Base-by-base conservation (phyloP, 176 grass and related monocot species). In the Zea luxurians region DNA sequence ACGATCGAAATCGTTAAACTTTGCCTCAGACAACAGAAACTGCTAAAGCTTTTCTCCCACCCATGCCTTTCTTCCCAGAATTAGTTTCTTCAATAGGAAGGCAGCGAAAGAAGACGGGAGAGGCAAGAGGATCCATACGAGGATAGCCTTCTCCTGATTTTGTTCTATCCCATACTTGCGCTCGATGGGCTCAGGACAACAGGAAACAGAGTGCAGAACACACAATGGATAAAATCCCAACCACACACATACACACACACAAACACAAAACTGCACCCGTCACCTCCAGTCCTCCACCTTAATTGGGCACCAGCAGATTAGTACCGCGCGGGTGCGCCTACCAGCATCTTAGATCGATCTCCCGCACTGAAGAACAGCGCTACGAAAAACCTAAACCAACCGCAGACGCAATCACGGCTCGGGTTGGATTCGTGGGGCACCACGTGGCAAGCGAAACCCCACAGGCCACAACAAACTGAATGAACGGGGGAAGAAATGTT, bases 291-390 rank as follows among this genome's bases (percentile, higher is more conserved):
- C 13, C 4, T 15, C 6, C 52, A 7, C 16, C 37, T 6, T 11
- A 67, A 67, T 78, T 62, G 57, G 20, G 36, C 16, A 54, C 48
- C 49, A 6, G 17, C 2, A 15, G 8, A 4, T 10, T 49, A n/a
- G 6, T 6, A 52, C 13, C 0, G n/a, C 4, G 54, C 53, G 6
- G 54, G 38, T 1, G 40, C 54, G 7, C 46, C 16, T 12, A 38
- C 61, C 37, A 34, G 66, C 44, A 64, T 64, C 75, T 5, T 38
- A 35, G 75, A 65, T 77, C 45, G 45, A 76, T 17, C 57, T 64
- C 46, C 8, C 60, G 16, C 44, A 16, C 61, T 20, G 61, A 78
- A 65, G 61, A 65, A 50, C 3, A 65, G 5, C 15, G 20, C 9
- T 16, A 37, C 13, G 4, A 64, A 20, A 41, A 52, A 13, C 48